Evolutionary conservation across 768 basidiomycete species (phyloP), one percentile per base, ranked within the genome.

Genomic region (Paxillus involutus): DNA sequence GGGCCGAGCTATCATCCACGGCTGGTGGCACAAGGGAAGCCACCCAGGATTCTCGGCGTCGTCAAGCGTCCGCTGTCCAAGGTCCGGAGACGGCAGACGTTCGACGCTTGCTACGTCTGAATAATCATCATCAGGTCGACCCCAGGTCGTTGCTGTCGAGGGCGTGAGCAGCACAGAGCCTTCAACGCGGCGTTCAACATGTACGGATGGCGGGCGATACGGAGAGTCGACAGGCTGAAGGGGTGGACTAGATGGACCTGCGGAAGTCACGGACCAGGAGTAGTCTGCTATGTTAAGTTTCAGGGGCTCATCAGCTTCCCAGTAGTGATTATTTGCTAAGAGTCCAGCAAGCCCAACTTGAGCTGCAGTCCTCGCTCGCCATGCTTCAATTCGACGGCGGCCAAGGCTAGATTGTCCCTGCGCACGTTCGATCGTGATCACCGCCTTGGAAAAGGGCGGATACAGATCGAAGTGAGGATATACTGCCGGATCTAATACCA

Each of bases 211-310:
- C 36, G 76, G 63, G 40, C 70, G 71, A 54, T 70, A 69, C 56
- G 69, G 74, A 10, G 75, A 73, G 7, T 68, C 48, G 11, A 73
- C 67, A 3, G 78, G 78, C 32, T 74, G 65, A 12, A 71, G 65
- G 42, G 76, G 75, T 47, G 69, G 67, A 46, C 77, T 77, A 32
- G 70, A 71, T 19, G 88, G 89, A n/a, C 89, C 88, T 3, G 70
- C 68, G 7, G 88, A 89, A 8, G 86, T 84, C 24, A 82, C 75
- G 9, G 87, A 88, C 84, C 87, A 91, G 9, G 77, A 63, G 62
- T 79, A 91, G 58, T 89, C 88, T 41, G 82, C 82, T 29, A 86
- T 67, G 57, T 85, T 78, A 49, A 87, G 70, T 54, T 78, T 78
- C 12, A 75, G 71, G 21, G 71, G 70, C n/a, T 63, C 63, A 13